Base-by-base conservation (phyloP, 140 eudicot genomes). In the Senecio squalidus region DNA sequence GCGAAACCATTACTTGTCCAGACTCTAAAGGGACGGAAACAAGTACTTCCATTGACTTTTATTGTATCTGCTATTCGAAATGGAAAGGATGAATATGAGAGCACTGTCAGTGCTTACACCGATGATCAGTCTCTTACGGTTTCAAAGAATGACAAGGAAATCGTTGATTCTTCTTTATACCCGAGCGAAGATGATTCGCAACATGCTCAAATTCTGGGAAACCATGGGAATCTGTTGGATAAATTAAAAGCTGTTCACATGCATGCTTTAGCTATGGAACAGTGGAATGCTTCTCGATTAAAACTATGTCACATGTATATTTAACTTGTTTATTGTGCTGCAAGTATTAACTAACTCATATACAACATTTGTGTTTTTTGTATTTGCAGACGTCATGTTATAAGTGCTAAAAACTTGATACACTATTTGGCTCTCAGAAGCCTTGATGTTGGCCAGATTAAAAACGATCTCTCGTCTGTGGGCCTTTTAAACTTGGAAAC, bases 191-290 rank as follows among this genome's bases (percentile, higher is more conserved):
- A 60, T 61, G 57, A 29, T 62, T 55, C 34, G 15, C 63, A 54
- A 45, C 72, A 21, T 66, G 45, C 47, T 62, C 56, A 50, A 17
- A 51, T 58, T 9, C 45, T 55, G 39, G 75, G 62, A 29, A 51
- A 69, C 64, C 72, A 71, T 34, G 87, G 70, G 21, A 65, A 60
- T 30, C 76, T 80, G 71, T 76, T 80, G 25, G 85, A 80, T 68
- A 84, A 84, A 60, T 79, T 84, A 50, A 84, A 74, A 71, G 88
- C 88, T 24, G 63, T 84, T 74, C 88, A 71, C 43, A 59, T 84
- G 68, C 94, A 84, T 76, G 73, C 78, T 67, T 69, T 84, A 40
- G 94, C 94, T 26, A 74, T 80, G 88, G 88, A 84, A 64, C 88
- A 84, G 58, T 84, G 94, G 88, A 84, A 84, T 65, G 45, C 81